phyloP scores from a whole-genome alignment of 768 basidiomycete genomes.

The Mycena epipterygia region DNA sequence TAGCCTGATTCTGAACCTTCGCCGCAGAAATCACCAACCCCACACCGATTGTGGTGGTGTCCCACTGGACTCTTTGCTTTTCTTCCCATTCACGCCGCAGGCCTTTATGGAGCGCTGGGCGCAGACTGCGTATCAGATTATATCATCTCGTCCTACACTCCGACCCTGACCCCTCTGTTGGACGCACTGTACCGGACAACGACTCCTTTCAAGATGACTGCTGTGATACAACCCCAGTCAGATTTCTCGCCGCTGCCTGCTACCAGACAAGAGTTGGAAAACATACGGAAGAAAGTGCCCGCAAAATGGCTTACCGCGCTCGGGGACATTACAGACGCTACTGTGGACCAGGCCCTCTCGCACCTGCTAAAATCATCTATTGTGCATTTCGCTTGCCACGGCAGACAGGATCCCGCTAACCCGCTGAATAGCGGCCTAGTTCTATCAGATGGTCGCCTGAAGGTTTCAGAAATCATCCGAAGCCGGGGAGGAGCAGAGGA shows the following conservation, averaged over 20 bases:
- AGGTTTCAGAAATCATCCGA: constrained; percentile 12
- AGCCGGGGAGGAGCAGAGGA: no score
- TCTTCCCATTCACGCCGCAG: constrained; percentile 12
- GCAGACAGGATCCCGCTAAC: constrained; percentile 7
- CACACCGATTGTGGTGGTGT: constrained; percentile 15
- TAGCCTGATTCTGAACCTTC: not conserved
- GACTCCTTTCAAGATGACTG: constrained; percentile 8
- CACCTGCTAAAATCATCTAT: constrained; percentile 14
- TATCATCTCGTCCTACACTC: constrained; percentile 19
- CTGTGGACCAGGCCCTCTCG: constrained; percentile 17
- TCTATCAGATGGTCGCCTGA: constrained; percentile 9
- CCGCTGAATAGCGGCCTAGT: constrained; percentile 16
- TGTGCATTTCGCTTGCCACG: constrained; percentile 17
- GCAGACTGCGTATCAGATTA: constrained; percentile 11
- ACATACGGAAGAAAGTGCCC: constrained; percentile 11
- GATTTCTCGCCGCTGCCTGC: not conserved
- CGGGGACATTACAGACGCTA: constrained; percentile 3
- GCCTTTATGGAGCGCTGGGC: not conserved
- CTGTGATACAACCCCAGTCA: constrained; percentile 19
- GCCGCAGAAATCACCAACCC: not conserved
- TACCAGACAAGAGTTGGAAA: constrained; percentile 6
- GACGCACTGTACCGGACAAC: not conserved
- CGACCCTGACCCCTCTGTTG: constrained; percentile 13
- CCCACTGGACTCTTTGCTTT: not conserved
- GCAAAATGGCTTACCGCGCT: constrained; percentile 15